phyloP scores from a whole-genome alignment of 2,329 filamentous ascomycete genomes.

The Neonectria faginata region DNA sequence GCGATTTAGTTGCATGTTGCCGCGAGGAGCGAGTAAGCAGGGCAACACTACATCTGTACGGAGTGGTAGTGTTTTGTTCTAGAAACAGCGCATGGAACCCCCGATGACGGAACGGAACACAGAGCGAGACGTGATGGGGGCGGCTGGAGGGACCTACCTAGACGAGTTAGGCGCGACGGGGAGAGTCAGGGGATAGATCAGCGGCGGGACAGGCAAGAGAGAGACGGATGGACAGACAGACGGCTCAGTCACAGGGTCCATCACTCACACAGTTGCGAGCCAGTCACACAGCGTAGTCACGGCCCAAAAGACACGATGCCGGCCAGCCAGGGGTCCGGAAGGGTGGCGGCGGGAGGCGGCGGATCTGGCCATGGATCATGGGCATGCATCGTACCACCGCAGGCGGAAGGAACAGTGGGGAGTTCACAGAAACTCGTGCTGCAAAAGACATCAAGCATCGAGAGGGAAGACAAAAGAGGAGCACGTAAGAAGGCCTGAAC shows the following conservation, averaged over 20 bases:
- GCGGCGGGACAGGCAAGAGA: neutral
- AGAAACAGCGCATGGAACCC: conserved; percentile 18
- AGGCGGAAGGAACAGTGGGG: neutral
- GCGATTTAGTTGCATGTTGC: neutral
- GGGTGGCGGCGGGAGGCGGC: conserved; percentile 1
- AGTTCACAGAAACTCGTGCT: too few relatives aligned
- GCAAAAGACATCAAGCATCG: too few relatives aligned
- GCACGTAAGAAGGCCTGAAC: too few relatives aligned
- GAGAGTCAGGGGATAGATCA: conserved; percentile 22
- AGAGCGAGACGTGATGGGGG: neutral
- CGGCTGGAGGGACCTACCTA: conserved; percentile 22
- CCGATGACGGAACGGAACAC: neutral
- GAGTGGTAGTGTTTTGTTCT: conserved; percentile 1
- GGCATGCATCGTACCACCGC: conserved; percentile 9
- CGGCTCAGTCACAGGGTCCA: neutral
- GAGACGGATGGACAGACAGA: too few relatives aligned
- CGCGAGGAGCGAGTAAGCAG: neutral
- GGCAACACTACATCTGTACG: neutral
- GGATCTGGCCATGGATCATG: conserved; percentile 11
- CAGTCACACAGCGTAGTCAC: neutral
- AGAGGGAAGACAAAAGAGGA: too few relatives aligned
- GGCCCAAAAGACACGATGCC: neutral
- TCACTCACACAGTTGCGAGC: neutral
- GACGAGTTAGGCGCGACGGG: conserved; percentile 24
- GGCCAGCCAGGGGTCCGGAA: neutral